phyloP scores from a whole-genome alignment of 2,329 filamentous ascomycete genomes.

The Rasamsonia emersonii region DNA sequence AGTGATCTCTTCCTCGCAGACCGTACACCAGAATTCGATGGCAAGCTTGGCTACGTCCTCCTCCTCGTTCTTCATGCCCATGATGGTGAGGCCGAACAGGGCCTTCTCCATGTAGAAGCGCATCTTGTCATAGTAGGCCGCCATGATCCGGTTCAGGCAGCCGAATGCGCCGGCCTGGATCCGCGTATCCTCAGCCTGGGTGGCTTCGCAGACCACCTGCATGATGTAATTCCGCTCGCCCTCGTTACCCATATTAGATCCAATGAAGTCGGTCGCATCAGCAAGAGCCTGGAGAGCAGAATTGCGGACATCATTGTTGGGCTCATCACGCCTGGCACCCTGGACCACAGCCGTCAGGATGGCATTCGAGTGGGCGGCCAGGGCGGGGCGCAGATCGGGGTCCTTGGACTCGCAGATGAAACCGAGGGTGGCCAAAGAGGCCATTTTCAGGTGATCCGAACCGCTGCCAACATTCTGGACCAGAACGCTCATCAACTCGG shows the following conservation, averaged over 20 bases:
- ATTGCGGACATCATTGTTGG: constrained; percentile 80
- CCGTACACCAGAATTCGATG: constrained; percentile 99
- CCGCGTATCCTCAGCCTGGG: constrained; percentile 79
- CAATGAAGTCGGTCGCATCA: constrained; percentile 94
- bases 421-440: constrained; percentile 90
- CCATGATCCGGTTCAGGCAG: constrained; percentile 98
- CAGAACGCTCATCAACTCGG: constrained; percentile 76
- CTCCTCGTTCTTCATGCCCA: constrained; percentile 96
- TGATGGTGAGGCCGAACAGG: constrained; percentile 89
- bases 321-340: constrained; percentile 92
- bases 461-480: constrained; percentile 90
- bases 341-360: constrained; percentile 97
- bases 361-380: constrained; percentile 86
- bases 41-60: constrained; percentile 97
- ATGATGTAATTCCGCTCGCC: constrained; percentile 99
- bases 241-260: constrained; percentile 98
- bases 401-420: constrained; percentile 98
- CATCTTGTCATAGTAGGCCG: constrained; percentile 98
- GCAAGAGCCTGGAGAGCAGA: constrained; percentile 90
- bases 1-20: constrained; percentile 95
- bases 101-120: constrained; percentile 99
- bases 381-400: constrained; percentile 67
- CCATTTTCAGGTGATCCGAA: constrained; percentile 80
- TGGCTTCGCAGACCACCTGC: constrained; percentile 99
- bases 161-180: constrained; percentile 96